Conservation (phyloP, 164 flowering plant species). For the Nymphaea colorata region DNA sequence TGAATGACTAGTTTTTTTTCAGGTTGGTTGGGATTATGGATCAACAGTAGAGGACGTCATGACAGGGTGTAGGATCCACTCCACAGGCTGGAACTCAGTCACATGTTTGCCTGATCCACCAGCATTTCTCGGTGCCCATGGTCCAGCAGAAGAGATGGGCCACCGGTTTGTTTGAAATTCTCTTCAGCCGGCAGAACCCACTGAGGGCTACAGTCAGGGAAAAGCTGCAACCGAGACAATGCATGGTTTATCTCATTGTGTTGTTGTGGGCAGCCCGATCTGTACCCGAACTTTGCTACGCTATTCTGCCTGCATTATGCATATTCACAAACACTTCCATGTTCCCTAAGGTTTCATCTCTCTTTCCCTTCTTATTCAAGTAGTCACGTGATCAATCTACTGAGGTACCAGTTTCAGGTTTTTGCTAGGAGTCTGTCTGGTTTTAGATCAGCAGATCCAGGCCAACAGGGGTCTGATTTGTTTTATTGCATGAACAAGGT, state of each 20-base stretch:
- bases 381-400: too few species aligned
- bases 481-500: too few species aligned
- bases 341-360: conserved; percentile 35
- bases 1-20: background rate
- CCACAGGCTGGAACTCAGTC: conserved; percentile 31
- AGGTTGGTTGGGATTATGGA: conserved; percentile 62
- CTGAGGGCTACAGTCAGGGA: conserved; percentile 10
- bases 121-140: conserved; percentile 42
- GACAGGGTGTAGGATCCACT: conserved; percentile 45
- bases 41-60: conserved; percentile 36
- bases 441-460: too few species aligned
- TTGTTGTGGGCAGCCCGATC: conserved; percentile 23
- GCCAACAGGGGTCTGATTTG: too few species aligned
- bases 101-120: conserved; percentile 21
- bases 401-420: background rate
- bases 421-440: background rate
- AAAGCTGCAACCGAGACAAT: conserved; percentile 33
- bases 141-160: conserved; percentile 50
- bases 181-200: conserved; percentile 26
- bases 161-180: conserved; percentile 41
- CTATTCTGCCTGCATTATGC: conserved; percentile 39
- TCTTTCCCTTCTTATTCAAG: too few species aligned
- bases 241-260: conserved; percentile 18
- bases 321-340: conserved; percentile 33
- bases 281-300: conserved; percentile 40